These are phyloP conservation scores for Ochetophila trinervis DNA, from an alignment of 306 rosid species.

Conservation along the genomic window DNA sequence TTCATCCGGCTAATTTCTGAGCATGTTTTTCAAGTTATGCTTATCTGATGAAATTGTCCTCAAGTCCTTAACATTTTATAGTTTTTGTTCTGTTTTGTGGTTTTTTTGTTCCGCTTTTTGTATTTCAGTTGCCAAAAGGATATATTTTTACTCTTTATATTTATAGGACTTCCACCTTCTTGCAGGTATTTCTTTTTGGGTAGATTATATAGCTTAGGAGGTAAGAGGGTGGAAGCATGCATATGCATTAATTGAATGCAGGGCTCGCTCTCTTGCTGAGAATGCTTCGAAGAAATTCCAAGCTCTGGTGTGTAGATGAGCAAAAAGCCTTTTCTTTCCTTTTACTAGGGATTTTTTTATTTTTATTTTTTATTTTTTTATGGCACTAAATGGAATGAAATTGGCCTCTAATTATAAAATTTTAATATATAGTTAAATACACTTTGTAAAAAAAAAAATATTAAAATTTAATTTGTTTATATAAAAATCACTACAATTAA, in stretches of 20 bases:
- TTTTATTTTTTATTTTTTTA: not conserved
- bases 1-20: constrained; percentile 6
- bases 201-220: constrained; percentile 83
- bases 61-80: not conserved
- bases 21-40: not conserved
- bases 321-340: not conserved
- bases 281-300: constrained; percentile 33
- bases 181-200: constrained; percentile 90
- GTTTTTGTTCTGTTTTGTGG: too few relatives aligned
- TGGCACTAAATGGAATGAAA: not conserved
- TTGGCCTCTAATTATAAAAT: not conserved
- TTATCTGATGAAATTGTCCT: not conserved
- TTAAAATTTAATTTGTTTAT: too few relatives aligned
- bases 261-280: constrained; percentile 57
- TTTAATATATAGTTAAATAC: too few relatives aligned
- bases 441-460: too few relatives aligned
- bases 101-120: too few relatives aligned
- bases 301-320: constrained; percentile 25
- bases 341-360: not conserved
- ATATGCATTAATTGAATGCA: constrained; percentile 67
- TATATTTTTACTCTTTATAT: not conserved
- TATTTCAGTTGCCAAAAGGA: not conserved
- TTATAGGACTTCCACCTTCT: constrained; percentile 16
- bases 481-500: too few relatives aligned
- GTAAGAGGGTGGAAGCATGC: constrained; percentile 94